Base-by-base conservation (phyloP, 805 yeast species). In the Metschnikowia lochheadii region DNA sequence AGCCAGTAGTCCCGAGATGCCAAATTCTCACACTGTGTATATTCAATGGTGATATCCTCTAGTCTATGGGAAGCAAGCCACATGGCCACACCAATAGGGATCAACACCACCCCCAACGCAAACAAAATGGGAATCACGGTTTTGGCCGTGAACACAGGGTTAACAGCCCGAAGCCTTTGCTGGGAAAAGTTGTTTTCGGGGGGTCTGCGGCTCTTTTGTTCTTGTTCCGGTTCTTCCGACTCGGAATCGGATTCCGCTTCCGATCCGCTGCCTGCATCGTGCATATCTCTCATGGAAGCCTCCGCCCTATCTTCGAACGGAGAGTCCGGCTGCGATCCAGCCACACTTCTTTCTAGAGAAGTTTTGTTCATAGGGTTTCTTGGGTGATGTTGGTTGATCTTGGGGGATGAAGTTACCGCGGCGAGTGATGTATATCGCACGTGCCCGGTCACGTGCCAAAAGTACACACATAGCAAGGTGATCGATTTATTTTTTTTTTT, bases 141-240 rank as follows among this genome's bases (percentile, higher is more conserved):
- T 40, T 61, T 65, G 20, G 76, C 76, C 1, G 77, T 73, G 46
- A 74, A 66, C 17, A 74, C 77, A 13, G 68, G 68, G 62, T 79
- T 79, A 54, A 72, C 70, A 0, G 84, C 84, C 48, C 69, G 73
- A 48, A 81, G 66, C 50, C 79, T 64, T 57, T 81, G 85, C 61
- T 81, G 85, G 43, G 81, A 75, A 58, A 81, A 81, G 10, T 79
- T 79, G 61, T 71, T 76, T 51, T 77, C 85, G 44, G 81, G 82
- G 13, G 94, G 94, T 63, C 83, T 80, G 64, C 83, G 79, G 37
- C 76, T 74, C 63, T 79, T 81, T 42, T 69, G 73, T 52, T 73
- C 74, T 35, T 65, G 68, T 8, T 66, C 61, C 15, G 56, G 57
- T 56, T 37, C 58, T 64, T 78, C 48, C 70, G 79, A 60, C n/a